Evolutionary conservation across 805 yeast genomes (phyloP).

Genomic region (Wickerhamomyces alni): DNA sequence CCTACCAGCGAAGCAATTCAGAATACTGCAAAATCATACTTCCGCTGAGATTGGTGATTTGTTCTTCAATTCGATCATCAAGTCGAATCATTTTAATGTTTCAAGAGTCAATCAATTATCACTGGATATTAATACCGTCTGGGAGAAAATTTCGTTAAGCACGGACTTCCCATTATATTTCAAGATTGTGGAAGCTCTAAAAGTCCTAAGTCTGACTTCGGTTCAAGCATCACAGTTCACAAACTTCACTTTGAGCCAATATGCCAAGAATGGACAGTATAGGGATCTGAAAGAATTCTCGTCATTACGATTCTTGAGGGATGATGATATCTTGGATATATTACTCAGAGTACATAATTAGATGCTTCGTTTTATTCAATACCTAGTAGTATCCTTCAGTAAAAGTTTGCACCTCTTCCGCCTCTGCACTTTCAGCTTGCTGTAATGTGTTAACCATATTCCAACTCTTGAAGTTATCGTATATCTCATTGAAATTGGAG

Average conservation of each 20-base stretch:
- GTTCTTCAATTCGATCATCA: constrained; percentile 29
- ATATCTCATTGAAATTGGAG: constrained; percentile 55
- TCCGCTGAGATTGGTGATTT: constrained; percentile 25
- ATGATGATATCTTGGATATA: constrained; percentile 31
- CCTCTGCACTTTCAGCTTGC: not conserved
- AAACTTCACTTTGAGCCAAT: constrained; percentile 19
- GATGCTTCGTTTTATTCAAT: too few relatives aligned
- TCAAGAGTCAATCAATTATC: constrained; percentile 28
- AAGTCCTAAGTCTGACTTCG: constrained; percentile 25
- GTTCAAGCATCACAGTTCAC: constrained; percentile 11
- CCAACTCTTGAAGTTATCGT: constrained; percentile 37
- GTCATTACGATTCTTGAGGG: constrained; percentile 18
- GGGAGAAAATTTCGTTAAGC: constrained; percentile 15
- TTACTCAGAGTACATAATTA: constrained; percentile 28
- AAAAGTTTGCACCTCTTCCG: constrained; percentile 1
- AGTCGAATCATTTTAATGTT: constrained; percentile 29
- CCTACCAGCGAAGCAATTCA: constrained; percentile 11
- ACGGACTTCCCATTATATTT: constrained; percentile 1
- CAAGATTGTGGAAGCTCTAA: constrained; percentile 18
- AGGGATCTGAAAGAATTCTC: constrained; percentile 18
- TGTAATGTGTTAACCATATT: constrained; percentile 8
- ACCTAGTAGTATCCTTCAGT: constrained; percentile 6
- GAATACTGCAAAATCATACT: constrained; percentile 19
- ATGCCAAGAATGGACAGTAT: constrained; percentile 25
- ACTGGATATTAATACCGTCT: constrained; percentile 26